Evolutionary conservation across 1,284 basidiomycete genomes (phyloP).

Genomic region (Inonotus hispidus): DNA sequence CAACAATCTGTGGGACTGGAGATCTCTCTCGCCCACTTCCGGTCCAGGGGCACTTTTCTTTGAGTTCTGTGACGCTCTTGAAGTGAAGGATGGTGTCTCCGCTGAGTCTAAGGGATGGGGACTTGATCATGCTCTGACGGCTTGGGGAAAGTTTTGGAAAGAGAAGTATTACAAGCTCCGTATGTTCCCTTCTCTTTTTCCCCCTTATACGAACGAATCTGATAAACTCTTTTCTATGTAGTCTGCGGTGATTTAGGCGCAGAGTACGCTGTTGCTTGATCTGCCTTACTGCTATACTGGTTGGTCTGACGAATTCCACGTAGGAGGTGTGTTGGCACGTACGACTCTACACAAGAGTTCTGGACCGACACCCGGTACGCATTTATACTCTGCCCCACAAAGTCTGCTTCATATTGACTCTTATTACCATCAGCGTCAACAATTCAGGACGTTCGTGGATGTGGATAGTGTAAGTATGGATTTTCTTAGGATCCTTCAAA

Average conservation of each 20-base stretch:
- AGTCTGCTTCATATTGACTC: background rate
- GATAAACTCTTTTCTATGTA: conserved; percentile 20
- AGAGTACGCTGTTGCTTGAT: conserved; percentile 34
- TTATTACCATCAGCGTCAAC: conserved; percentile 30
- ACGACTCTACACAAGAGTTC: conserved; percentile 40
- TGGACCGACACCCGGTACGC: conserved; percentile 43
- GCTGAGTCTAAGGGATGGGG: conserved; percentile 59
- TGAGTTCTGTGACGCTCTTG: conserved; percentile 67
- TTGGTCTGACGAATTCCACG: background rate
- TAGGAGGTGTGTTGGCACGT: conserved; percentile 55
- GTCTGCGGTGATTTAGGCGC: conserved; percentile 39
- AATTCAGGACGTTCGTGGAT: conserved; percentile 51
- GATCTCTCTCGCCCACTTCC: conserved; percentile 43
- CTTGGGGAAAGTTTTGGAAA: conserved; percentile 58
- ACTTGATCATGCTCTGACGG: conserved; percentile 51
- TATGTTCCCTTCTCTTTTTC: conserved; percentile 28
- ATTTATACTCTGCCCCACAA: background rate
- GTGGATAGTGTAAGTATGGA: conserved; percentile 47
- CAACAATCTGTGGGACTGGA: conserved; percentile 53
- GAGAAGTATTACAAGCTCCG: conserved; percentile 36
- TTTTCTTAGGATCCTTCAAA: background rate
- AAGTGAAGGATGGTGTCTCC: conserved; percentile 55
- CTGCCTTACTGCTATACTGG: background rate
- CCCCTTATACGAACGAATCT: background rate
- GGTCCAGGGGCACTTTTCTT: conserved; percentile 43